These are phyloP conservation scores for Lolium perenne DNA, from an alignment of 176 grass and related monocot species.

Conservation along the genomic window DNA sequence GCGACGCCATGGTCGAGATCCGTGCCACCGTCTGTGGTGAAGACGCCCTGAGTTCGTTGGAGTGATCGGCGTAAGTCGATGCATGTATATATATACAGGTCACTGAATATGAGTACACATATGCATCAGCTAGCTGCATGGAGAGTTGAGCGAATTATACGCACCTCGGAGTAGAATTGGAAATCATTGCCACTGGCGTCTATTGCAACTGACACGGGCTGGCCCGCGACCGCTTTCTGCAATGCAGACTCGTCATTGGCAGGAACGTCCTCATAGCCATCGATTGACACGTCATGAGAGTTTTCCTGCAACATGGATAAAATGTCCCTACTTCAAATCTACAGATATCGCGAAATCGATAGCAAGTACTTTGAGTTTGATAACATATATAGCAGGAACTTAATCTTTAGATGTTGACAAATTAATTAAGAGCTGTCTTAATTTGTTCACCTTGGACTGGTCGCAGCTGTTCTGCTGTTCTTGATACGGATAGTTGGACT, in stretches of 20 bases:
- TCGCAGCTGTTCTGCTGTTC: conserved; percentile 53
- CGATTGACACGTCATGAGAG: conserved; percentile 60
- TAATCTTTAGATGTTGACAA: background rate
- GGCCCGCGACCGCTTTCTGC: conserved; percentile 63
- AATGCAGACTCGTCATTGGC: conserved; percentile 58
- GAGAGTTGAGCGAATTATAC: background rate
- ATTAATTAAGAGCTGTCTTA: background rate
- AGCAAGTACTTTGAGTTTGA: no score
- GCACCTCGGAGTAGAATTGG: conserved; percentile 89
- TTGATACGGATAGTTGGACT: conserved; percentile 65
- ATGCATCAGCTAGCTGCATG: background rate
- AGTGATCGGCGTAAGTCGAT: background rate
- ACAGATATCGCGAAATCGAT: no score
- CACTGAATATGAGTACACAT: background rate
- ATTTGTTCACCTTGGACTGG: conserved; percentile 48
- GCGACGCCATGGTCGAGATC: conserved; percentile 75
- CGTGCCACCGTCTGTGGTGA: conserved; percentile 61
- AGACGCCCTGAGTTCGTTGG: conserved; percentile 59
- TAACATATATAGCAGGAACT: no score
- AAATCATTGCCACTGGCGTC: conserved; percentile 65
- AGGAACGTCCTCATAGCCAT: conserved; percentile 71
- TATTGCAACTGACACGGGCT: conserved; percentile 71
- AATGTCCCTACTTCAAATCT: no score
- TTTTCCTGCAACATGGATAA: conserved; percentile 38
- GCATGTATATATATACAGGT: background rate